Evolutionary conservation across 23 red algal genomes (phyloP).

Genomic region (Gracilaria gracilis): DNA sequence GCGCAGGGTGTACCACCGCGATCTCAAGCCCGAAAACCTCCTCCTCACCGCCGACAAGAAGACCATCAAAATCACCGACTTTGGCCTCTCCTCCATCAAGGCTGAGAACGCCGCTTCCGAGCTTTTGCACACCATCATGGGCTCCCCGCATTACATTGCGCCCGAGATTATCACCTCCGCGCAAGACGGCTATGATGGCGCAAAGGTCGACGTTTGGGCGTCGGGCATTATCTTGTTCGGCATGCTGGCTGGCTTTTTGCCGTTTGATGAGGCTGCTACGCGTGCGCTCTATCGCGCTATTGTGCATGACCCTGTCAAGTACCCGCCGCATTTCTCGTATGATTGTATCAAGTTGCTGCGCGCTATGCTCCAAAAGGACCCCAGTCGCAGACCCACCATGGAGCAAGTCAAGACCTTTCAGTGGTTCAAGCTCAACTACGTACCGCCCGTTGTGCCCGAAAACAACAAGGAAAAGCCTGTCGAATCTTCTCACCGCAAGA

Average conservation of each 20-base stretch:
- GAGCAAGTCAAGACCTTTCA: constrained; percentile 78
- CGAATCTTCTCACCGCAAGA: constrained; percentile 12
- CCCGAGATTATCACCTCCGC: constrained; percentile 94
- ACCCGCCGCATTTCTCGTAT: constrained; percentile 63
- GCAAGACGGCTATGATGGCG: constrained; percentile 78
- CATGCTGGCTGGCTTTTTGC: constrained; percentile 89
- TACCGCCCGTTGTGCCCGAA: constrained; percentile 47
- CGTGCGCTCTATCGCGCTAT: constrained; percentile 66
- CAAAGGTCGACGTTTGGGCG: constrained; percentile 91
- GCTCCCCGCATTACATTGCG: constrained; percentile 91
- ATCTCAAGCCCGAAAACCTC: constrained; percentile 97
- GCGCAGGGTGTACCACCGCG: constrained; percentile 91
- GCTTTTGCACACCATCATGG: constrained; percentile 91
- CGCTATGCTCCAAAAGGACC: constrained; percentile 83
- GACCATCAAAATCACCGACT: constrained; percentile 92
- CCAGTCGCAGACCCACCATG: constrained; percentile 60
- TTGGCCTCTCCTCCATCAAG: constrained; percentile 91
- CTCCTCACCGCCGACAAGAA: constrained; percentile 72
- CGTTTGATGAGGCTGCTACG: constrained; percentile 85
- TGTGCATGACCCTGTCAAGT: constrained; percentile 55
- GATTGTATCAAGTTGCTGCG: constrained; percentile 68
- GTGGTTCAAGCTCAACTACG: constrained; percentile 80
- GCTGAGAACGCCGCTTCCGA: constrained; percentile 66
- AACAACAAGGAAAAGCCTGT: not conserved
- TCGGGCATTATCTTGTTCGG: constrained; percentile 92